Conservation (phyloP, 768 basidiomycete species). For the Suillus decipiens region DNA sequence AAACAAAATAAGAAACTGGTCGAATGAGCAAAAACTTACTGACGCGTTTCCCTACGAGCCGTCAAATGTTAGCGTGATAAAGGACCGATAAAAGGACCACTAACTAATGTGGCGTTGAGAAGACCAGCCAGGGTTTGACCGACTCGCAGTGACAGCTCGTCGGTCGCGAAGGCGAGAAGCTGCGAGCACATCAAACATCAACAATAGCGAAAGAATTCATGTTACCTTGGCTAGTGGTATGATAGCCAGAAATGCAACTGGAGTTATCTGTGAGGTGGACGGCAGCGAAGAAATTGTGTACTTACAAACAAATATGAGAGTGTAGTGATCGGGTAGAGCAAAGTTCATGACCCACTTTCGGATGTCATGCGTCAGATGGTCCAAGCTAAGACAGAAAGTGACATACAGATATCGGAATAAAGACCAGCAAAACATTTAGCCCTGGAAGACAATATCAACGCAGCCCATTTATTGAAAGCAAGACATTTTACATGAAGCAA, state of each 20-base stretch:
- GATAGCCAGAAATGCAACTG: slow-evolving; percentile 83
- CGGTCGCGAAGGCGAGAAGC: slow-evolving; percentile 84
- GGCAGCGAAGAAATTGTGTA: neutral
- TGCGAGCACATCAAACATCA: slow-evolving; percentile 25
- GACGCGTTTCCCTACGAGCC: slow-evolving; percentile 33
- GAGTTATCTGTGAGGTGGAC: neutral
- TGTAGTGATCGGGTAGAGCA: slow-evolving; percentile 49
- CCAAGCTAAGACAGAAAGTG: slow-evolving; percentile 1
- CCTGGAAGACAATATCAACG: slow-evolving; percentile 39
- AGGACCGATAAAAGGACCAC: slow-evolving; percentile 18
- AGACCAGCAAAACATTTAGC: slow-evolving; percentile 68
- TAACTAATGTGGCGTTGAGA: slow-evolving; percentile 80
- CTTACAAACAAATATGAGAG: slow-evolving; percentile 77
- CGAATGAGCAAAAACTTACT: slow-evolving; percentile 7
- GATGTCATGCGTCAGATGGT: slow-evolving; percentile 3
- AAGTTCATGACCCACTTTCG: slow-evolving; percentile 75
- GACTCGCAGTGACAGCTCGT: slow-evolving; percentile 81
- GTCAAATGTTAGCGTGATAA: neutral
- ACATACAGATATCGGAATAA: slow-evolving; percentile 69
- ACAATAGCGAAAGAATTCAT: neutral
- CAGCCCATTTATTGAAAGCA: neutral
- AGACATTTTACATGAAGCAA: slow-evolving; percentile 53
- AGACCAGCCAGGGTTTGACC: slow-evolving; percentile 85
- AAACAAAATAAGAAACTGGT: neutral
- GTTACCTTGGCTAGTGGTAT: slow-evolving; percentile 79